Evolutionary conservation across 306 rosid genomes (phyloP).

Genomic region (Malus orientalis): DNA sequence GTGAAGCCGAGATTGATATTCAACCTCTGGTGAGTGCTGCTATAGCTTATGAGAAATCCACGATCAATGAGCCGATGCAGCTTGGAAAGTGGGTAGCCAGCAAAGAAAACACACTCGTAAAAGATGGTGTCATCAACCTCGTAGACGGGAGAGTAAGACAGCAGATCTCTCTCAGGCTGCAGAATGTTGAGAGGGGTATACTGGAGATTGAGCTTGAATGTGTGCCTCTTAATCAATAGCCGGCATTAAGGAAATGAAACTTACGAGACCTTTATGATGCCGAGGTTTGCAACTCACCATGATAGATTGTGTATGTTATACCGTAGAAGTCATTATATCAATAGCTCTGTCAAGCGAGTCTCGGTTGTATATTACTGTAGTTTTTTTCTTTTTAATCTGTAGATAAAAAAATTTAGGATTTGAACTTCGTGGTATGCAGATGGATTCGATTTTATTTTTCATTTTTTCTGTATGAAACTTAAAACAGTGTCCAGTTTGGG

Average conservation of each 20-base stretch:
- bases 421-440: not conserved
- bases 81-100: slow-evolving; percentile 60
- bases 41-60: slow-evolving; percentile 52
- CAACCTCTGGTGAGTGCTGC: slow-evolving; percentile 81
- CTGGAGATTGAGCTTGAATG: slow-evolving; percentile 81
- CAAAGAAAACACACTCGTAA: slow-evolving; percentile 44
- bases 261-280: not conserved
- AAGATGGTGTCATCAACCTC: slow-evolving; percentile 56
- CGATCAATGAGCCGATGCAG: slow-evolving; percentile 32
- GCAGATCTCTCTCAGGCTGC: slow-evolving; percentile 60
- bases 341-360: not conserved
- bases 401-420: not conserved
- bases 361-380: not conserved
- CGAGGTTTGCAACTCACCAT: not conserved
- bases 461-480: not conserved
- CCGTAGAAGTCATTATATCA: not conserved
- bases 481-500: not conserved
- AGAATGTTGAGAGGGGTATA: slow-evolving; percentile 78
- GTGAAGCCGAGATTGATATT: slow-evolving; percentile 92
- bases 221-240: slow-evolving; percentile 82
- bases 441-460: not conserved
- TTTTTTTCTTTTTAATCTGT: not conserved
- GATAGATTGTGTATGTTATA: not conserved
- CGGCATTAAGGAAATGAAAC: not conserved
- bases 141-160: slow-evolving; percentile 68